Evolutionary conservation across 768 basidiomycete species (phyloP).

Genomic region (Leccinum barrowsii): DNA sequence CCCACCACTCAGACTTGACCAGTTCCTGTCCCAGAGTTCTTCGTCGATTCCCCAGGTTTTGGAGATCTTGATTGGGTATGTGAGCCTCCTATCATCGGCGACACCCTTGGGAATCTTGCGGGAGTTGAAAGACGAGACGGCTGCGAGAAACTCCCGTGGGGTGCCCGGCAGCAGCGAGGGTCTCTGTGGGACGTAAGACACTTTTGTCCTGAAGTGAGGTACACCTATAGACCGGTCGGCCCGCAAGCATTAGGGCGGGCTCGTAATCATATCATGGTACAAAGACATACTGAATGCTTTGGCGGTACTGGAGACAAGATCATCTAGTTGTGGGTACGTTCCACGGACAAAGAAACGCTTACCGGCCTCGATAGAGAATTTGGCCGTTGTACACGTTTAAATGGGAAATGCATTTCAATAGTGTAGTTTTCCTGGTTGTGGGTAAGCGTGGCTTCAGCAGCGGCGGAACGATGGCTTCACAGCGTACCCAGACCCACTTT

Average conservation of each 20-base stretch:
- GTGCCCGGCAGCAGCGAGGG: slow-evolving; percentile 83
- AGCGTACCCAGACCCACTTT: slow-evolving; percentile 68
- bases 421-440: slow-evolving; percentile 54
- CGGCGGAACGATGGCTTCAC: neutral
- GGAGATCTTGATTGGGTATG: slow-evolving; percentile 51
- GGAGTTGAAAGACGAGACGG: slow-evolving; percentile 50
- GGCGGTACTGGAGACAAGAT: slow-evolving; percentile 39
- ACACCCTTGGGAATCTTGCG: slow-evolving; percentile 32
- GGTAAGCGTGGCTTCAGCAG: slow-evolving; percentile 2
- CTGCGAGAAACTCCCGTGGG: slow-evolving; percentile 66
- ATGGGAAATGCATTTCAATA: slow-evolving; percentile 83
- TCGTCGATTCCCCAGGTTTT: slow-evolving; percentile 62
- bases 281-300: slow-evolving; percentile 41
- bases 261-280: slow-evolving; percentile 1
- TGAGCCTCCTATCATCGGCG: slow-evolving; percentile 20
- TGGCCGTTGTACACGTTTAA: slow-evolving; percentile 67
- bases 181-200: slow-evolving; percentile 86
- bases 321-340: neutral
- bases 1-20: slow-evolving; percentile 81
- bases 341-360: slow-evolving; percentile 17
- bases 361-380: slow-evolving; percentile 67
- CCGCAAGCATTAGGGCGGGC: neutral
- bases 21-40: slow-evolving; percentile 74
- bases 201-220: slow-evolving; percentile 70
- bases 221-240: slow-evolving; percentile 48